Evolutionary conservation across 2,329 filamentous ascomycete genomes (phyloP), one percentile per base, ranked within the genome.

Genomic region (Colletotrichum simmondsii): DNA sequence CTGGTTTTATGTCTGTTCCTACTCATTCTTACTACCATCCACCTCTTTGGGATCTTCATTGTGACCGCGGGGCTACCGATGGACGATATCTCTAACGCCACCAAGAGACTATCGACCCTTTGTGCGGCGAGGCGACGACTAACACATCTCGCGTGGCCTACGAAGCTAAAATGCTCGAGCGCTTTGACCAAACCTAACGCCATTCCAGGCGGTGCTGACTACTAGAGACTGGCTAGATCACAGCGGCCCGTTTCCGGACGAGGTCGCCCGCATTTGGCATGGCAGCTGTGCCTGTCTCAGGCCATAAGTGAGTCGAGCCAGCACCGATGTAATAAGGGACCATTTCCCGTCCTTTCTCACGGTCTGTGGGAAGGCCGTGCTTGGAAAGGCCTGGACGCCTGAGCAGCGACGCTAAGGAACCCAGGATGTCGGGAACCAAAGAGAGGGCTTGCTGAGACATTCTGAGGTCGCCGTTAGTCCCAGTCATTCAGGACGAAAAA

Each of bases 131-230:
- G 52, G 42, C n/a, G 57, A 22, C 14, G 42, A 12, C 58, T 42
- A 46, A 72, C 52, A 68, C 65, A 69, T 42, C 16, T 24, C 53
- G 30, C 24, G 19, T 22, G 30, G 32, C 22, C 49, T 68, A 24
- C 5, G 8, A 14, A 32, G 30, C 53, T 22, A 58, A 24, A 6
- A n/a, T 11, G n/a, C 26, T 52, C 11, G 49, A 24, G 35, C 61
- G 58, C 26, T 63, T 56, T 49, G 52, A 58, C 42, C 52, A 42
- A 28, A 4, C 30, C 59, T 42, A 42, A 28, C 16, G 54, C 67
- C 58, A 53, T 30, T 3, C 12, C 28, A 42, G 16, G 24, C 53
- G 53, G 28, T 49, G 26, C n/a, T 49, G 28, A 32, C 37, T 11
- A 49, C 42, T 49, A 49, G 42, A 49, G 42, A 49, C 42, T 49